A percentile compares a stretch with the other conserved stretches of the same genome.
phyloP scores from a whole-genome alignment of 371 early-diverging fungal genomes.

The Mortierella sp. region DNA sequence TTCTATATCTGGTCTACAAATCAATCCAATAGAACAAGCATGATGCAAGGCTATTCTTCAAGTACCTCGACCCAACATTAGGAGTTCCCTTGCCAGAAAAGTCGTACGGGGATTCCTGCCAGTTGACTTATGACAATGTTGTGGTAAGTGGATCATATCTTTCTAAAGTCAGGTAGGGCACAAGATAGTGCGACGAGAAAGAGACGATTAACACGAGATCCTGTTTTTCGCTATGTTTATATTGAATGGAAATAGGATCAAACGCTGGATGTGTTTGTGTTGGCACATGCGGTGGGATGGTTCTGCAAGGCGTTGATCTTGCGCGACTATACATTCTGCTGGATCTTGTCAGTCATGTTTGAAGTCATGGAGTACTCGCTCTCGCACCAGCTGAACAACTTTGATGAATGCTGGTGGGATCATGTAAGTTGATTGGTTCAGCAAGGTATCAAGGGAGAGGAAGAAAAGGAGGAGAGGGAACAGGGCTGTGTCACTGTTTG shows the following conservation, averaged over 20 bases:
- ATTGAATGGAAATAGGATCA: slow-evolving; percentile 67
- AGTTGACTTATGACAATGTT: slow-evolving; percentile 81
- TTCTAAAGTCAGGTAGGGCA: not conserved
- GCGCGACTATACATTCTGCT: slow-evolving; percentile 95
- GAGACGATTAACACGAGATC: not conserved
- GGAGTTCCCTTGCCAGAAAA: slow-evolving; percentile 91
- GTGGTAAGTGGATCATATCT: slow-evolving; percentile 63
- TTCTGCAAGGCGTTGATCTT: slow-evolving; percentile 93
- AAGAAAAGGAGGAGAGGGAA: not conserved
- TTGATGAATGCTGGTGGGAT: slow-evolving; percentile 99
- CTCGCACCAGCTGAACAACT: slow-evolving; percentile 96
- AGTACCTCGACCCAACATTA: slow-evolving; percentile 83
- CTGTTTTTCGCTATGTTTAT: not conserved
- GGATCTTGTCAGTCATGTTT: slow-evolving; percentile 95
- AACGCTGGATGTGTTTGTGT: slow-evolving; percentile 93
- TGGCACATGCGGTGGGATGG: slow-evolving; percentile 97
- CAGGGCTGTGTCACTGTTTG: not conserved
- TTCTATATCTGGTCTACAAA: not conserved
- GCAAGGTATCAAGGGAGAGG: too few relatives aligned
- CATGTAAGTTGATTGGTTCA: slow-evolving; percentile 75
- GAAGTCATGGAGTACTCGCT: slow-evolving; percentile 97
- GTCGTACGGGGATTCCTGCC: slow-evolving; percentile 93
- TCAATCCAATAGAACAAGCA: slow-evolving; percentile 77
- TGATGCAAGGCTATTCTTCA: slow-evolving; percentile 85
- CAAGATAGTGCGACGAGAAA: not conserved